phyloP scores from a whole-genome alignment of 768 basidiomycete genomes.

The Lentinula lateritia region DNA sequence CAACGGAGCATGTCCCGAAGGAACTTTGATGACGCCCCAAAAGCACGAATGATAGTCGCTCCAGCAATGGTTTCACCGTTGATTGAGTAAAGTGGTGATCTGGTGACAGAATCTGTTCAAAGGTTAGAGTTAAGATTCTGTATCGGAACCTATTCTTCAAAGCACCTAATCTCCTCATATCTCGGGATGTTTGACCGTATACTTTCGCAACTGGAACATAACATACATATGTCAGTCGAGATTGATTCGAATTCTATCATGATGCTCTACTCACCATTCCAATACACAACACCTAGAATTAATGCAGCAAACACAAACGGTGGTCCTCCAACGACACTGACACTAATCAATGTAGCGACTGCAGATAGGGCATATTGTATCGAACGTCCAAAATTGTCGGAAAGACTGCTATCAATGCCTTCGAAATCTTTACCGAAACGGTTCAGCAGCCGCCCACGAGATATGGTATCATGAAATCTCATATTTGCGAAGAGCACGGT shows the following conservation, averaged over 20 bases:
- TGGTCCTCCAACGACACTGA: constrained; percentile 74
- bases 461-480: constrained; percentile 90
- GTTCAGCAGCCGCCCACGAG: constrained; percentile 77
- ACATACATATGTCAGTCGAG: neutral
- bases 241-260: neutral
- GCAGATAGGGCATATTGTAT: constrained; percentile 67
- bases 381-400: constrained; percentile 84
- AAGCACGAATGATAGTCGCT: constrained; percentile 67
- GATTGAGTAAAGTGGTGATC: constrained; percentile 42
- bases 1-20: constrained; percentile 78
- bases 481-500: constrained; percentile 82
- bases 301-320: constrained; percentile 63
- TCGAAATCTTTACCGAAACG: constrained; percentile 91
- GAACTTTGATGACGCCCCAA: constrained; percentile 85
- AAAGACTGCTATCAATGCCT: constrained; percentile 74
- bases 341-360: constrained; percentile 63
- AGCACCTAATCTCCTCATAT: constrained; percentile 72
- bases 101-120: constrained; percentile 38
- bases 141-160: neutral
- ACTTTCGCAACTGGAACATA: constrained; percentile 27
- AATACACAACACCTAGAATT: constrained; percentile 60
- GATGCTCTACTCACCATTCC: constrained; percentile 44
- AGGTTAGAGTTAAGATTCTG: neutral
- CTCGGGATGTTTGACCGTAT: constrained; percentile 83
- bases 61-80: constrained; percentile 59